phyloP scores from a whole-genome alignment of 2,329 filamentous ascomycete species.

The Neoascochyta sp. region DNA sequence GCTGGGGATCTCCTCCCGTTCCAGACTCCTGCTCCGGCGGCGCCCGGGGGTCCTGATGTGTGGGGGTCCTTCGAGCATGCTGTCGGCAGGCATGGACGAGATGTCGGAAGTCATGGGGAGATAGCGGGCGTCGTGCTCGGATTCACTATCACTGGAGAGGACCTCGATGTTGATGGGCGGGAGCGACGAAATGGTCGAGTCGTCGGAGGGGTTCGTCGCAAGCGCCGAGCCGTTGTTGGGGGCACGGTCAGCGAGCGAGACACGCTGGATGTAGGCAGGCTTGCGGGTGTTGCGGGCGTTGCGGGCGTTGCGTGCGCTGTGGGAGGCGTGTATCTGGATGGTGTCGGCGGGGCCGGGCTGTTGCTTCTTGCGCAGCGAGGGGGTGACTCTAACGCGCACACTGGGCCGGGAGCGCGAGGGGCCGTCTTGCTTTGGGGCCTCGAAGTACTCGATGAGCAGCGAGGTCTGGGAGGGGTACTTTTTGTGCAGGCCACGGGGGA shows the following conservation, averaged over 20 bases:
- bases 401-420: constrained; percentile 70
- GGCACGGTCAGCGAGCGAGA: constrained; percentile 55
- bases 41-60: constrained; percentile 45
- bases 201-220: constrained; percentile 63
- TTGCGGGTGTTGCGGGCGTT: constrained; percentile 65
- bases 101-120: constrained; percentile 74
- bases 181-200: constrained; percentile 66
- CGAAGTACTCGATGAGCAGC: constrained; percentile 91
- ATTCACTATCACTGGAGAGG: constrained; percentile 65
- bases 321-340: constrained; percentile 85
- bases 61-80: constrained; percentile 58
- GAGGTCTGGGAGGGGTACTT: constrained; percentile 74
- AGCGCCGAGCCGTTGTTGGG: constrained; percentile 32
- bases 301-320: constrained; percentile 83
- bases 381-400: constrained; percentile 75
- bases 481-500: constrained; percentile 56
- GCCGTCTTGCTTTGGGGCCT: constrained; percentile 66
- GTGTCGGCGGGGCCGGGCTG: constrained; percentile 64
- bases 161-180: constrained; percentile 88
- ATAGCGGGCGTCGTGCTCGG: constrained; percentile 61
- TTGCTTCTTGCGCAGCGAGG: constrained; percentile 54
- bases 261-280: constrained; percentile 64
- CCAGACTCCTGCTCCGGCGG: constrained; percentile 51
- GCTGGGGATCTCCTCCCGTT: constrained; percentile 36
- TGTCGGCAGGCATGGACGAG: constrained; percentile 74